Percentiles rank a stretch among this genome's conserved stretches.
phyloP scores from a whole-genome alignment of 2,329 filamentous ascomycete genomes.

The Falciphora oryzae region DNA sequence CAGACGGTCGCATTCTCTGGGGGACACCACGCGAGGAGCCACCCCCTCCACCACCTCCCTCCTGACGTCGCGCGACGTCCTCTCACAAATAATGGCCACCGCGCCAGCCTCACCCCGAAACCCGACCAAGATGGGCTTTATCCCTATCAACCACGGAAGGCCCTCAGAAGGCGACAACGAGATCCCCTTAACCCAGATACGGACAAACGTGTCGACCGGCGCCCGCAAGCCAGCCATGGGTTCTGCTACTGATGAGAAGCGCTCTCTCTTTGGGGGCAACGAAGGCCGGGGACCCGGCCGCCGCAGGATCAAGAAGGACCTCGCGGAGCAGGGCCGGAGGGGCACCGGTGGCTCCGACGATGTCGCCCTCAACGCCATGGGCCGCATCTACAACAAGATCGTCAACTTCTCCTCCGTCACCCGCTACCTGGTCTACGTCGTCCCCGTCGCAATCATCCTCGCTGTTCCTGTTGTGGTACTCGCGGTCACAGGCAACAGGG shows the following conservation, averaged over 20 bases:
- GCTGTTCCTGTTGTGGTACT: slow-evolving; percentile 57
- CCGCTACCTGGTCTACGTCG: slow-evolving; percentile 62
- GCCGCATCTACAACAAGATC: slow-evolving; percentile 59
- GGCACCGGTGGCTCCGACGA: slow-evolving; percentile 39
- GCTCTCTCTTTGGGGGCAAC: slow-evolving; percentile 31
- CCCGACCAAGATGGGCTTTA: slow-evolving; percentile 35
- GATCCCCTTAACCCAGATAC: slow-evolving; percentile 52
- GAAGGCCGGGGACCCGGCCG: slow-evolving; percentile 30
- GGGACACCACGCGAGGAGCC: neutral
- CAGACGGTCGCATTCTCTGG: neutral
- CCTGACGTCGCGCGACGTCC: neutral
- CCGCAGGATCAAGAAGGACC: slow-evolving; percentile 39
- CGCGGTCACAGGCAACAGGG: slow-evolving; percentile 32
- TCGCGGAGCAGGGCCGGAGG: slow-evolving; percentile 32
- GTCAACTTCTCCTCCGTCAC: slow-evolving; percentile 58
- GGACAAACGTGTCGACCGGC: slow-evolving; percentile 49
- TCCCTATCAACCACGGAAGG: slow-evolving; percentile 33
- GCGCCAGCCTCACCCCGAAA: slow-evolving; percentile 10
- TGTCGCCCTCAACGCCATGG: slow-evolving; percentile 57
- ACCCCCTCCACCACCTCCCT: neutral
- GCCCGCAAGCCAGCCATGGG: slow-evolving; percentile 26
- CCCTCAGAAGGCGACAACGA: slow-evolving; percentile 29
- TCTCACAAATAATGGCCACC: neutral
- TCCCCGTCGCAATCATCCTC: slow-evolving; percentile 56
- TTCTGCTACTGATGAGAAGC: slow-evolving; percentile 39